phyloP scores from a whole-genome alignment of 805 yeast genomes.

The Maudiozyma bulderi region DNA sequence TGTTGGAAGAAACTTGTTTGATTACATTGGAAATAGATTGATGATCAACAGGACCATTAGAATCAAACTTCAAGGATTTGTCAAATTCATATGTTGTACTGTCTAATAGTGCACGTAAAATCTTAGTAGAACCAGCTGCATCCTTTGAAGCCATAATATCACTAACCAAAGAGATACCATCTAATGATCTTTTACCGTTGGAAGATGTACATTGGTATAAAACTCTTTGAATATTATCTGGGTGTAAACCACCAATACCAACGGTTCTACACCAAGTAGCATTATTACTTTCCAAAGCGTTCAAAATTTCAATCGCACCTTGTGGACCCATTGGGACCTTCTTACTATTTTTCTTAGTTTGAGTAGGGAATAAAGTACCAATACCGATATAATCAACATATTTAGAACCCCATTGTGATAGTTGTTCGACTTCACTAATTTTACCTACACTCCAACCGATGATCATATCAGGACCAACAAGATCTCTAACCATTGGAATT shows the following conservation, averaged over 20 bases:
- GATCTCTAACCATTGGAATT: conserved; percentile 40
- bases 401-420: conserved; percentile 26
- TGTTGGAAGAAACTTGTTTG: conserved; percentile 17
- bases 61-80: background rate
- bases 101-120: conserved; percentile 25
- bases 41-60: background rate
- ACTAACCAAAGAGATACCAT: conserved; percentile 88
- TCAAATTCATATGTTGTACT: conserved; percentile 8
- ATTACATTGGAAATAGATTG: conserved; percentile 12
- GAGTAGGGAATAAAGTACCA: conserved; percentile 68
- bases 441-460: conserved; percentile 69
- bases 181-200: conserved; percentile 39
- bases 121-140: conserved; percentile 43
- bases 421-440: conserved; percentile 38
- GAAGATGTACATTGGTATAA: conserved; percentile 38
- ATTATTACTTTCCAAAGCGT: conserved; percentile 32
- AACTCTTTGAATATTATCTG: conserved; percentile 49
- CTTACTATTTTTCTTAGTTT: conserved; percentile 52
- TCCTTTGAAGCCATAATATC: conserved; percentile 60
- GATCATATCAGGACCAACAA: conserved; percentile 66
- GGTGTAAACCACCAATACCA: conserved; percentile 73
- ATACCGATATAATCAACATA: conserved; percentile 74
- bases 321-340: conserved; percentile 57
- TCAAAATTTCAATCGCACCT: conserved; percentile 50
- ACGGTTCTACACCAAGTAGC: conserved; percentile 45